Evolutionary conservation across 805 yeast species (phyloP).

Genomic region (Debaryomyces hansenii): DNA sequence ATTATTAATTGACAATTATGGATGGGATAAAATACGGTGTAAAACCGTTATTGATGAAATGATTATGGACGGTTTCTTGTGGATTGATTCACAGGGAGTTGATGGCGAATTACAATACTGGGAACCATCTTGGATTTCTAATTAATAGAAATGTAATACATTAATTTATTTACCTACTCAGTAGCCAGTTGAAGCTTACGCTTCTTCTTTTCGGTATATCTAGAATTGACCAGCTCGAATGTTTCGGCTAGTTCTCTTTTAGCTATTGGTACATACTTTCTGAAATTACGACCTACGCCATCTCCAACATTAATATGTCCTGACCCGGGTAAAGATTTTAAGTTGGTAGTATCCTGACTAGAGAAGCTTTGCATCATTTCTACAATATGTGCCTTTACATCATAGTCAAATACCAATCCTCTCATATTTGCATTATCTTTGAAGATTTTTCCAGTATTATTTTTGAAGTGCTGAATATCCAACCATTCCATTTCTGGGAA

Average conservation of each 20-base stretch:
- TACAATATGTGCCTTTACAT: conserved; percentile 55
- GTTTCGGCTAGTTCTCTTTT: conserved; percentile 61
- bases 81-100: conserved; percentile 68
- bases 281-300: conserved; percentile 66
- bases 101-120: conserved; percentile 53
- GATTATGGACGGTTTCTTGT: conserved; percentile 78
- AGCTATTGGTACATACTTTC: conserved; percentile 55
- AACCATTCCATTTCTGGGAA: conserved; percentile 74
- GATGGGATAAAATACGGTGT: conserved; percentile 69
- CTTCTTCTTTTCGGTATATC: conserved; percentile 49
- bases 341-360: conserved; percentile 16
- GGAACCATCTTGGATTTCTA: conserved; percentile 72
- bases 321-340: conserved; percentile 7
- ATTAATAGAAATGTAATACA: background rate
- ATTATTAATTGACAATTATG: conserved; percentile 68
- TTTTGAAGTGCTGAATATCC: conserved; percentile 25
- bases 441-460: conserved; percentile 29
- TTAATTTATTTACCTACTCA: background rate
- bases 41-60: conserved; percentile 69
- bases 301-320: conserved; percentile 66
- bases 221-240: conserved; percentile 67
- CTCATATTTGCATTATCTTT: conserved; percentile 45
- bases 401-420: conserved; percentile 56
- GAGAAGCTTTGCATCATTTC: conserved; percentile 45
- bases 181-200: conserved; percentile 5